A percentile compares a stretch with the other conserved stretches of the same genome.
Conservation (phyloP, 495 filamentous ascomycete species). For the Penicillium alfredii region DNA sequence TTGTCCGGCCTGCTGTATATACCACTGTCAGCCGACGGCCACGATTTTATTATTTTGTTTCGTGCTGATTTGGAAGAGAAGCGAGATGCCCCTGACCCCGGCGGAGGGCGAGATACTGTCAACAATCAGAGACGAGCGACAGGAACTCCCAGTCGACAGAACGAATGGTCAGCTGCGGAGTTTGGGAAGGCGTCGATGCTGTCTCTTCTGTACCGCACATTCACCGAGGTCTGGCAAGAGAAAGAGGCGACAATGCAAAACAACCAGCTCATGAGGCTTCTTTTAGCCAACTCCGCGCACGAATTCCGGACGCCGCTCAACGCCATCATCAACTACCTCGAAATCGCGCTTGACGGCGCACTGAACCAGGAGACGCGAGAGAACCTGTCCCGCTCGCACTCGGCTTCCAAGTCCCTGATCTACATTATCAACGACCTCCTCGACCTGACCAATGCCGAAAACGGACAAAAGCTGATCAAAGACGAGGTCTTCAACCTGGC, state of each 20-base stretch:
- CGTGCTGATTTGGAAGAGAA: conserved; percentile 26
- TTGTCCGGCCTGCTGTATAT: conserved; percentile 75
- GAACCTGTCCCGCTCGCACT: conserved; percentile 68
- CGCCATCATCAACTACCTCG: conserved; percentile 93
- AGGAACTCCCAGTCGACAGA: neutral
- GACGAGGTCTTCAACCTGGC: conserved; percentile 72
- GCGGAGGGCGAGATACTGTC: neutral
- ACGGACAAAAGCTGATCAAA: conserved; percentile 71
- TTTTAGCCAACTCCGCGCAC: conserved; percentile 89
- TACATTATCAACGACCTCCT: conserved; percentile 95
- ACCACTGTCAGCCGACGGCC: conserved; percentile 62
- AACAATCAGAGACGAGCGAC: neutral
- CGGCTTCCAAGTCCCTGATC: conserved; percentile 91
- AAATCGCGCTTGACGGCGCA: conserved; percentile 83
- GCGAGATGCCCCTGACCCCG: neutral
- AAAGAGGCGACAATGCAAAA: conserved; percentile 81
- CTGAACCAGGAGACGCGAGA: conserved; percentile 82
- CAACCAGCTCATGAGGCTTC: conserved; percentile 70
- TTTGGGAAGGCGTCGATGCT: conserved; percentile 80
- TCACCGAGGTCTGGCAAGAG: conserved; percentile 89
- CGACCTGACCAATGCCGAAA: conserved; percentile 85
- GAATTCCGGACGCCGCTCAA: conserved; percentile 93
- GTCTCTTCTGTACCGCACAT: conserved; percentile 83
- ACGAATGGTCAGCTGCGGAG: conserved; percentile 40
- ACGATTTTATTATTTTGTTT: conserved; percentile 88